Evolutionary conservation across 2,329 filamentous ascomycete species (phyloP).

Genomic region (Apiospora rasikravindrae): DNA sequence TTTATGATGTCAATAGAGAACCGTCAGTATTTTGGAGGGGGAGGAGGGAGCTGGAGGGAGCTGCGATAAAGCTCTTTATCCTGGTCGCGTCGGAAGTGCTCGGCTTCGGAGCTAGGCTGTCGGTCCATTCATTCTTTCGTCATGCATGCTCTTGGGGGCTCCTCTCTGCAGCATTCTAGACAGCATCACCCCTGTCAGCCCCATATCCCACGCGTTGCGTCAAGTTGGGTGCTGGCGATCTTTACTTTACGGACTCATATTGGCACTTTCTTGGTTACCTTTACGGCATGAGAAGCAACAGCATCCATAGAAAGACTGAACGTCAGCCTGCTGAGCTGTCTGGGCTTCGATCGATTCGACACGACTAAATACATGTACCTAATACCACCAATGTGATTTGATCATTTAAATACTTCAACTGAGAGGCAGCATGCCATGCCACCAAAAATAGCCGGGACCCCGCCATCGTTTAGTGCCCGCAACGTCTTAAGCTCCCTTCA

Average conservation of each 20-base stretch:
- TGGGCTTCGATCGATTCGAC: not conserved
- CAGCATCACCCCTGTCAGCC: not conserved
- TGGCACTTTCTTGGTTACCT: not conserved
- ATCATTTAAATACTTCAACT: not conserved
- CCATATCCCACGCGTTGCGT: not conserved
- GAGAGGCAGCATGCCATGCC: not conserved
- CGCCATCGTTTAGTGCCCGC: not conserved
- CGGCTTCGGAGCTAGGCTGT: constrained; percentile 14
- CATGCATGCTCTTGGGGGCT: not conserved
- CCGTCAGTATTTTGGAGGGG: not conserved
- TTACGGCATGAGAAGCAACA: not conserved
- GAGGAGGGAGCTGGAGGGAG: not conserved
- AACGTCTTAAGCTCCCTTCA: not conserved
- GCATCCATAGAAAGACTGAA: no score
- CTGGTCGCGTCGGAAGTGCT: constrained; percentile 5
- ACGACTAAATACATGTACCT: not conserved
- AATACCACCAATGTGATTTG: not conserved
- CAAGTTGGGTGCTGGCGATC: not conserved
- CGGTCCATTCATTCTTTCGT: constrained; percentile 17
- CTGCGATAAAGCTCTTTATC: constrained; percentile 7
- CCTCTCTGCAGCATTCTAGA: not conserved
- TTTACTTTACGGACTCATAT: not conserved
- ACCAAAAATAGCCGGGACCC: constrained; percentile 4
- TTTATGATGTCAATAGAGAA: constrained; percentile 8
- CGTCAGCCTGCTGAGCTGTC: not conserved